Percentiles rank a stretch among this genome's conserved stretches.
Conservation (phyloP, 257 asterid genomes). For the Solanum piurae region DNA sequence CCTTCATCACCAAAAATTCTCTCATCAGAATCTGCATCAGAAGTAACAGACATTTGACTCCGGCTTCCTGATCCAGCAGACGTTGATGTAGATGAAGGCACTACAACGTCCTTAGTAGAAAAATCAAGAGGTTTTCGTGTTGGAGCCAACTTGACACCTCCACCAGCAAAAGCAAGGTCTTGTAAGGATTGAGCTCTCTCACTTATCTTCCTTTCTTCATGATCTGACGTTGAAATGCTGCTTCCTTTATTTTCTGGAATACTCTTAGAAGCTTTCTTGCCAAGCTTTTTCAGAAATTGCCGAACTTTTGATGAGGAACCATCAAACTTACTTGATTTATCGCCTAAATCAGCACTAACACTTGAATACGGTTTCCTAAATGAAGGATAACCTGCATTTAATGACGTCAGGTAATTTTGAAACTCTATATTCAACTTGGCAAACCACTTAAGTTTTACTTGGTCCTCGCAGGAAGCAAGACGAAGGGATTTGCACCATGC, state of each 20-base stretch:
- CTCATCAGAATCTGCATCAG: slow-evolving; percentile 47
- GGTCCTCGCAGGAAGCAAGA: slow-evolving; percentile 60
- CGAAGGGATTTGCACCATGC: slow-evolving; percentile 98
- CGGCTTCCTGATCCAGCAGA: slow-evolving; percentile 27
- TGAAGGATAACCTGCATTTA: slow-evolving; percentile 78
- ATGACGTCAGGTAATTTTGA: slow-evolving; percentile 51
- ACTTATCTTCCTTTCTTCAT: slow-evolving; percentile 45
- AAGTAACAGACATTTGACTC: slow-evolving; percentile 31
- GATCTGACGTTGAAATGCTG: slow-evolving; percentile 28
- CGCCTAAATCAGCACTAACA: slow-evolving; percentile 36
- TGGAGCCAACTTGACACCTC: slow-evolving; percentile 29
- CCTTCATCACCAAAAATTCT: slow-evolving; percentile 58
- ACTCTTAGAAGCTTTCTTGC: slow-evolving; percentile 63
- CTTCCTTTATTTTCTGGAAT: slow-evolving; percentile 43
- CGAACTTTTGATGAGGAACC: slow-evolving; percentile 82
- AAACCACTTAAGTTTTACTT: slow-evolving; percentile 46
- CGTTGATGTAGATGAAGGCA: slow-evolving; percentile 29
- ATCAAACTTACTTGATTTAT: slow-evolving; percentile 56
- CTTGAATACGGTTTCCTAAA: slow-evolving; percentile 55
- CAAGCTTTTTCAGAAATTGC: slow-evolving; percentile 68
- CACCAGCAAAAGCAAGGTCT: slow-evolving; percentile 27
- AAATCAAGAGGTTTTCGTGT: slow-evolving; percentile 24
- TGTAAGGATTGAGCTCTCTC: slow-evolving; percentile 38
- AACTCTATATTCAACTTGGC: slow-evolving; percentile 56
- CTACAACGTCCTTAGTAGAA: slow-evolving; percentile 27